phyloP scores from a whole-genome alignment of 163 green algal genomes.

The Chloromonas sp. region DNA sequence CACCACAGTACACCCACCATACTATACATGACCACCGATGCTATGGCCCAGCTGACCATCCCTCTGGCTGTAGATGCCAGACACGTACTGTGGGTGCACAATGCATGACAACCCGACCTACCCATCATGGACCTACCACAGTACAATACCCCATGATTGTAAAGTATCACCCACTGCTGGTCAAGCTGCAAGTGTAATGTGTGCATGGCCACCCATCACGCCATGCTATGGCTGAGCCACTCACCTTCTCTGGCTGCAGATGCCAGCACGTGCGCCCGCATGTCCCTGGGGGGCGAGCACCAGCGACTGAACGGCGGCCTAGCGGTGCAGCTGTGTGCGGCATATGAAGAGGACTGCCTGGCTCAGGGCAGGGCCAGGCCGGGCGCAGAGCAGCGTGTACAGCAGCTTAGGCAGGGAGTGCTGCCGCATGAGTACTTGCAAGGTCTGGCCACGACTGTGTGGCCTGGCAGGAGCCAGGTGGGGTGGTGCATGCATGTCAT shows the following conservation, averaged over 20 bases:
- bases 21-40: too few species aligned
- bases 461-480: constrained; percentile 83
- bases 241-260: not conserved
- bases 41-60: too few species aligned
- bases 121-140: too few species aligned
- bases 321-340: constrained; percentile 68
- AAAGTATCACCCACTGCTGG: too few species aligned
- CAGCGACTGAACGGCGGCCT: constrained; percentile 85
- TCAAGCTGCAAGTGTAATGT: too few species aligned
- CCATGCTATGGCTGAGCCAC: too few species aligned
- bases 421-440: constrained; percentile 63
- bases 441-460: constrained; percentile 62
- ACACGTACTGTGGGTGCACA: too few species aligned
- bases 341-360: constrained; percentile 48
- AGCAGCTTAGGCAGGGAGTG: constrained; percentile 31
- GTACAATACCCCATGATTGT: too few species aligned
- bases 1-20: too few species aligned
- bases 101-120: too few species aligned
- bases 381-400: constrained; percentile 30
- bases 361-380: constrained; percentile 5
- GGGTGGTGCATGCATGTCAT: not conserved
- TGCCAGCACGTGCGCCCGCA: not conserved
- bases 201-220: too few species aligned
- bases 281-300: constrained; percentile 61
- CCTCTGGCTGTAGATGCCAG: too few species aligned